These are phyloP conservation scores for Boletus rufocinnamomeus DNA, from an alignment of 768 basidiomycete genomes.

Conservation along the genomic window DNA sequence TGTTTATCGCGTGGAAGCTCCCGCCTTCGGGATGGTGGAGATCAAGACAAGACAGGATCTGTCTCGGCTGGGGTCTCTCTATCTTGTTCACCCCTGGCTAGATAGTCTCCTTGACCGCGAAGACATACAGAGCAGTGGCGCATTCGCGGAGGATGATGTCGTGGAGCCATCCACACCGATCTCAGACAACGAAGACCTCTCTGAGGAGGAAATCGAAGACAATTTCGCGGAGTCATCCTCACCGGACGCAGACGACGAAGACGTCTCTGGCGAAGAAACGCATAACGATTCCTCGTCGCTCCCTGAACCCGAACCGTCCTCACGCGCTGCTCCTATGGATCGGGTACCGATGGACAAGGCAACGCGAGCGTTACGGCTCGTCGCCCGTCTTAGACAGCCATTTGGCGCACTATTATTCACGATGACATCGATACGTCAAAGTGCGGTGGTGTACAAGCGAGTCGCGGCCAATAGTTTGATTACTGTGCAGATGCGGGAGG, in stretches of 20 bases:
- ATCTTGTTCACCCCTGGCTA: constrained; percentile 10
- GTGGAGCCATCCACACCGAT: neutral
- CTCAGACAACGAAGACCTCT: neutral
- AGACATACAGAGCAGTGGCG: neutral
- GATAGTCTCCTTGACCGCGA: neutral
- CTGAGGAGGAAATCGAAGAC: neutral
- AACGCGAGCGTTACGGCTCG: neutral
- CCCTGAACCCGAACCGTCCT: neutral
- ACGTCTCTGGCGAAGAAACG: neutral
- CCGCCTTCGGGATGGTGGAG: neutral
- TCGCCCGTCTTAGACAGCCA: neutral
- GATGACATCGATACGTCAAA: neutral
- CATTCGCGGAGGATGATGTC: neutral
- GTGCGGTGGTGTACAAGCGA: neutral
- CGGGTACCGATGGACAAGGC: neutral
- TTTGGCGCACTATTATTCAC: constrained; percentile 1
- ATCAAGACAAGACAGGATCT: neutral
- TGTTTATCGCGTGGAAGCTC: neutral
- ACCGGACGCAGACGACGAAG: neutral
- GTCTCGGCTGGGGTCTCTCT: neutral
- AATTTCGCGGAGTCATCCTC: neutral
- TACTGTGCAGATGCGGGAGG: constrained; percentile 4
- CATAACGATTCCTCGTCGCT: neutral
- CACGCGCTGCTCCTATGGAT: too few species aligned
- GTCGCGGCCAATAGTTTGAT: constrained; percentile 7